phyloP scores from a whole-genome alignment of 306 rosid species.

The Cicer cuneatum region DNA sequence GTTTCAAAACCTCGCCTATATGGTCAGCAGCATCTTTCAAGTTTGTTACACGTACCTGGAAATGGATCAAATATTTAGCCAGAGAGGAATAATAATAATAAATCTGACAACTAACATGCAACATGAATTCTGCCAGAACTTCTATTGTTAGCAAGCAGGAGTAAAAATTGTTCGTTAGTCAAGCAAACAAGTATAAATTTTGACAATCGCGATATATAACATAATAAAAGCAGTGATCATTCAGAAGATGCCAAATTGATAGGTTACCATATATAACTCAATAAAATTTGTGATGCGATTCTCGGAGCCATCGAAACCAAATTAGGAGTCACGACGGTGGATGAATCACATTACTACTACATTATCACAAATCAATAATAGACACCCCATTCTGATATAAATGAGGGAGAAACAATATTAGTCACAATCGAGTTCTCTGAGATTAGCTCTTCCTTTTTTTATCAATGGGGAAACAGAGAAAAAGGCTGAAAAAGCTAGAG shows the following conservation, averaged over 20 bases:
- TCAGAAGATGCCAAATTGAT: background rate
- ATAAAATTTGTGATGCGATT: background rate
- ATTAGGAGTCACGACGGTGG: no score
- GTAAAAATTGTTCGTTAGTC: constrained; percentile 1
- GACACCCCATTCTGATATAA: background rate
- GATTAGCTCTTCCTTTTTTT: background rate
- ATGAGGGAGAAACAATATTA: background rate
- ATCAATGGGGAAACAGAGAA: no score
- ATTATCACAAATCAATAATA: background rate
- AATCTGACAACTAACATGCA: constrained; percentile 11
- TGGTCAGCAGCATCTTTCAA: constrained; percentile 92
- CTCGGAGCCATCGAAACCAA: no score
- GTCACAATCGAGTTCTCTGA: background rate
- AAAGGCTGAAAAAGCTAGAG: no score
- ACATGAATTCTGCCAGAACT: constrained; percentile 23
- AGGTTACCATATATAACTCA: background rate
- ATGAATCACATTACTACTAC: no score
- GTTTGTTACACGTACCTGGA: constrained; percentile 94
- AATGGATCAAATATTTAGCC: constrained; percentile 25
- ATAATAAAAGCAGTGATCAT: background rate
- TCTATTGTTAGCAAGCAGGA: constrained; percentile 9
- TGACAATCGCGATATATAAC: background rate
- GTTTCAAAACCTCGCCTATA: constrained; percentile 93
- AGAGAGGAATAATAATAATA: background rate
- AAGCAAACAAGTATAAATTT: background rate